These are phyloP conservation scores for Cladosporium sp. DNA, from an alignment of 2,329 filamentous ascomycete species.

Conservation along the genomic window DNA sequence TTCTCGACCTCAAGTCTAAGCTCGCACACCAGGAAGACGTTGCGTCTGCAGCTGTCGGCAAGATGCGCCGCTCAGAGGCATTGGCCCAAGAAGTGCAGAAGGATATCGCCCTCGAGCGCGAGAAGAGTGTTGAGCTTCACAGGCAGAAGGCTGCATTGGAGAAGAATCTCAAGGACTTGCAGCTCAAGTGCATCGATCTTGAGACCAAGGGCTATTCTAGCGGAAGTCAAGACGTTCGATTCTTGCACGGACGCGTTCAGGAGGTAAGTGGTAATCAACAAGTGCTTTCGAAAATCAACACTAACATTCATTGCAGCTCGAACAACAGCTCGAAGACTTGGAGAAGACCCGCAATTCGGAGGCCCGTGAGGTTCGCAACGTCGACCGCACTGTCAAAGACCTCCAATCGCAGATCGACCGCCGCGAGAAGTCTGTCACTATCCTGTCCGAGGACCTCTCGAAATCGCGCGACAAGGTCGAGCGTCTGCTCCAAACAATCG, in stretches of 20 bases:
- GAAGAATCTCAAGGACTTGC: constrained; percentile 84
- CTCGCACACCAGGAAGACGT: constrained; percentile 93
- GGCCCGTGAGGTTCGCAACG: constrained; percentile 82
- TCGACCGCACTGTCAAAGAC: constrained; percentile 91
- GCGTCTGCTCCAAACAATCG: constrained; percentile 83
- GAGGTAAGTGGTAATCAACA: constrained; percentile 61
- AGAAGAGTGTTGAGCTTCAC: constrained; percentile 74
- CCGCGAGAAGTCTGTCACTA: constrained; percentile 77
- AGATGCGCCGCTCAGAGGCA: constrained; percentile 92
- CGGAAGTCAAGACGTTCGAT: constrained; percentile 90
- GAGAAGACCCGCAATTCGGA: constrained; percentile 77
- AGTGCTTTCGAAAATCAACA: constrained; percentile 11
- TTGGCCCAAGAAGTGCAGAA: constrained; percentile 86
- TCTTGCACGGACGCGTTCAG: constrained; percentile 88
- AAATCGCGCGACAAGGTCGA: constrained; percentile 88
- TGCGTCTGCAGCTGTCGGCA: constrained; percentile 83
- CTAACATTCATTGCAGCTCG: constrained; percentile 34
- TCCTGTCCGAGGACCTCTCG: constrained; percentile 76
- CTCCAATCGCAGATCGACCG: constrained; percentile 88
- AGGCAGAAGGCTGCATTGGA: constrained; percentile 87
- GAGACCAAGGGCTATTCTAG: constrained; percentile 97
- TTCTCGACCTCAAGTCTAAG: constrained; percentile 81
- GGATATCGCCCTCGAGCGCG: constrained; percentile 81
- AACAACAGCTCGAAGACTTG: constrained; percentile 71
- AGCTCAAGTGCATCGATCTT: constrained; percentile 83